Evolutionary conservation across 1,284 basidiomycete species (phyloP).

Genomic region (Leccinum holopus): DNA sequence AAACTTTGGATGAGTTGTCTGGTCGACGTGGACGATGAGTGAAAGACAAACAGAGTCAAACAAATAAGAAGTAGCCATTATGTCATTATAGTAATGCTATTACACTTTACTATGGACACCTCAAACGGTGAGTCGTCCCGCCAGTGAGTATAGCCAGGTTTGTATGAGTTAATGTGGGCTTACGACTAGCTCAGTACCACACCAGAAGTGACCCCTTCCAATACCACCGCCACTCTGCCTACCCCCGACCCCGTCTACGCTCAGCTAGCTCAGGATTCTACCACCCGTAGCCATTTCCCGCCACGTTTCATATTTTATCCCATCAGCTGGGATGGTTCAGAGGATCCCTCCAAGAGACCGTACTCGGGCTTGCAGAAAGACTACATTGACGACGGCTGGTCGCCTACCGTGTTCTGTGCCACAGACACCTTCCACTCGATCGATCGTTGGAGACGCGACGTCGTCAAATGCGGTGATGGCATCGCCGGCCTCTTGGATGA

Average conservation of each 20-base stretch:
- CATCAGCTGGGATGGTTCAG: slow-evolving; percentile 28
- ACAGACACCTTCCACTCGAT: slow-evolving; percentile 23
- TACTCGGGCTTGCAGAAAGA: slow-evolving; percentile 1
- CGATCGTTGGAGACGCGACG: slow-evolving; percentile 24
- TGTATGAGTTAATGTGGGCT: not conserved
- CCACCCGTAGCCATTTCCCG: slow-evolving; percentile 16
- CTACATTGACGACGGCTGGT: slow-evolving; percentile 1
- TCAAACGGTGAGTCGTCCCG: not conserved
- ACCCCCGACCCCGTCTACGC: slow-evolving; percentile 16
- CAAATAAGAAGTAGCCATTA: slow-evolving; percentile 11
- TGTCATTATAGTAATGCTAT: not conserved
- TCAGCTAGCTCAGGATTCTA: slow-evolving; percentile 3
- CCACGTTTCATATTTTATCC: slow-evolving; percentile 27
- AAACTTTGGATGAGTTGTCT: not conserved
- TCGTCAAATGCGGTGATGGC: slow-evolving; percentile 9
- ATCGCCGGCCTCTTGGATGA: slow-evolving; percentile 18
- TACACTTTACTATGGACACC: not conserved
- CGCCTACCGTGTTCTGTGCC: slow-evolving; percentile 9
- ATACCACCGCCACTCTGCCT: slow-evolving; percentile 20
- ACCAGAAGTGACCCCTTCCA: slow-evolving; percentile 18
- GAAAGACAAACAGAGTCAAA: slow-evolving; percentile 26
- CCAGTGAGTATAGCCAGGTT: not conserved
- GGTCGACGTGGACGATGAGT: slow-evolving; percentile 24
- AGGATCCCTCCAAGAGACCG: slow-evolving; percentile 6
- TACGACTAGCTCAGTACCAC: not conserved